Base-by-base conservation (phyloP, 257 asterid species). In the Solanum virginianum region DNA sequence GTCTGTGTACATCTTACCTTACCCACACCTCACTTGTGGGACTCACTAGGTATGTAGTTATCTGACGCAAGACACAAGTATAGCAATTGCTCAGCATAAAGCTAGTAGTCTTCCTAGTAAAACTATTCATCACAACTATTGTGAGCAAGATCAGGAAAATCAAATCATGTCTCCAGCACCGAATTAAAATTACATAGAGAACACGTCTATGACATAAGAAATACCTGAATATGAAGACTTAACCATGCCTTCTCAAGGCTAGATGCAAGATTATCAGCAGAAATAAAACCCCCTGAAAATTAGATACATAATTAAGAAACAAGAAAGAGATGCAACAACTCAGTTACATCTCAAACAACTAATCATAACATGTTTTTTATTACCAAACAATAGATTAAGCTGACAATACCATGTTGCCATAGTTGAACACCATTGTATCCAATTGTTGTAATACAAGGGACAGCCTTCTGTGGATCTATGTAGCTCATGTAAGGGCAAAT, bases 221-320 rank as follows among this genome's bases (percentile, higher is more conserved):
- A 80, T 88, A 95, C 99, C 98, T 95, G 97, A 86, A 96, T 87
- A 87, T 95, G 98, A 90, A 95, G 97, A 88, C 94, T 91, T 89
- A 95, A 86, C 99, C 99, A 95, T 81, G 96, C 94, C 89, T 90
- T 95, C 94, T 95, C 95, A 80, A 96, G 91, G 85, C 92, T 91
- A 87, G 98, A 92, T 29, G 92, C 91, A 77, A 96, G 91, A 90
- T 85, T 86, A 83, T 95, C 97, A 69, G 98, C 97, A 77, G 90
- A 72, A 70, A 96, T 91, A 90, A 90, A 88, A 82, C 94, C 97
- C 89, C 88, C 99, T 96, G 87, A 41, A 72, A 49, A 87, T 83
- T 59, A 13, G 65, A 74, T 56, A 75, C 62, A 49, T 70, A 54
- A 66, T 51, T 49, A 26, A 12, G 53, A 51, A 69, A 66, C 65